Percentiles rank a stretch among this genome's conserved stretches.
Conservation (phyloP, 306 rosid species). For the Canavalia ensiformis region DNA sequence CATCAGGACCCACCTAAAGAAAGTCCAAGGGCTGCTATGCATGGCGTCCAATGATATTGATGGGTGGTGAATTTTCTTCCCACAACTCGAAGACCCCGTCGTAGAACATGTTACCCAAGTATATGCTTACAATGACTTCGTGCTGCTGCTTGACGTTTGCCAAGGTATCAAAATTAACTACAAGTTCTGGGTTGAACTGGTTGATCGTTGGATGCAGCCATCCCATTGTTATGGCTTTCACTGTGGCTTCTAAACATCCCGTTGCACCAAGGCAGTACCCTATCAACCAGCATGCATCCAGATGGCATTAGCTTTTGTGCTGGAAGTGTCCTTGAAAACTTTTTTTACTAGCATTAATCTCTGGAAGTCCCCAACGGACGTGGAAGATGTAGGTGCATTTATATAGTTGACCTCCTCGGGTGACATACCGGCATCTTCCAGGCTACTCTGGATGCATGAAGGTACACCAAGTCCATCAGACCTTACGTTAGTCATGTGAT, state of each 20-base stretch:
- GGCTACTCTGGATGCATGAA: slow-evolving; percentile 89
- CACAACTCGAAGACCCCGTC: no score
- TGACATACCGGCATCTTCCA: slow-evolving; percentile 97
- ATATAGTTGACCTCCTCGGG: slow-evolving; percentile 99
- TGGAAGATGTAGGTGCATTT: slow-evolving; percentile 98
- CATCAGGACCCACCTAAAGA: no score
- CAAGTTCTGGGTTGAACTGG: slow-evolving; percentile 94
- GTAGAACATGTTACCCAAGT: no score
- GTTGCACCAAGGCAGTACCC: slow-evolving; percentile 99
- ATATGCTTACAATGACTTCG: slow-evolving; percentile 67
- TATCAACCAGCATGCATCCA: slow-evolving; percentile 83
- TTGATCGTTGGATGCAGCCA: slow-evolving; percentile 98
- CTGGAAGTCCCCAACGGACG: slow-evolving; percentile 94
- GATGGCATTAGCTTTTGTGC: slow-evolving; percentile 93
- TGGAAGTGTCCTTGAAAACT: slow-evolving; percentile 90
- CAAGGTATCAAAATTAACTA: slow-evolving; percentile 94
- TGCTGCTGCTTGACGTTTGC: slow-evolving; percentile 84
- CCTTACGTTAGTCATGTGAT: slow-evolving; percentile 99
- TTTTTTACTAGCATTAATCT: slow-evolving; percentile 92
- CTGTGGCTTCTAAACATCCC: slow-evolving; percentile 98
- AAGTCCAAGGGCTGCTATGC: no score
- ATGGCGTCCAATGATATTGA: no score
- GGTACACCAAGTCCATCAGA: slow-evolving; percentile 98
- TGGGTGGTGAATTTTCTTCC: no score
- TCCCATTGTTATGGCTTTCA: slow-evolving; percentile 93